These are phyloP conservation scores for Brassica nigra DNA, from an alignment of 345 rosid genomes.

Conservation along the genomic window DNA sequence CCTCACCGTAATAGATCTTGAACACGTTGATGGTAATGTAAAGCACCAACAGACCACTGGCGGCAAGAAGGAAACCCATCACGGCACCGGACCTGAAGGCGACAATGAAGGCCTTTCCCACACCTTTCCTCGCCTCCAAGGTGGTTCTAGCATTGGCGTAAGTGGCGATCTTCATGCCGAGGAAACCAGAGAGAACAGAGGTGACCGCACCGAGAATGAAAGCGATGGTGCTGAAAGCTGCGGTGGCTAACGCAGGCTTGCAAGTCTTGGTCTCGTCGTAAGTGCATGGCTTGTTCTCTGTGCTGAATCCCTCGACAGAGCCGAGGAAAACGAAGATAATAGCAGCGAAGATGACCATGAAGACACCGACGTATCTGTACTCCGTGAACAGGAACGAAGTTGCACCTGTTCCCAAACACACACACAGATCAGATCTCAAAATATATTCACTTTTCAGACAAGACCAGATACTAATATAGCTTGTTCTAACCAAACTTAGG, in stretches of 20 bases:
- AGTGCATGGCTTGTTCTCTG: slow-evolving; percentile 68
- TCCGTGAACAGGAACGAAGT: slow-evolving; percentile 68
- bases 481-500: neutral
- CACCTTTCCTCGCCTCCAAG: slow-evolving; percentile 89
- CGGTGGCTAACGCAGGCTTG: slow-evolving; percentile 88
- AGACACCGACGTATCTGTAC: slow-evolving; percentile 61
- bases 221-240: slow-evolving; percentile 73
- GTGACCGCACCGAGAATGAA: slow-evolving; percentile 78
- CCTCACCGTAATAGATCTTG: slow-evolving; percentile 68
- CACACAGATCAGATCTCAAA: slow-evolving; percentile 20
- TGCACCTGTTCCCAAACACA: slow-evolving; percentile 49
- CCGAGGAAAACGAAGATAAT: slow-evolving; percentile 69
- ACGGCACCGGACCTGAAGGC: slow-evolving; percentile 77
- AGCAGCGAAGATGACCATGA: slow-evolving; percentile 60
- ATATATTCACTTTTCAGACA: neutral
- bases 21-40: slow-evolving; percentile 62
- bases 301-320: slow-evolving; percentile 73
- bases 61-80: slow-evolving; percentile 79
- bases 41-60: slow-evolving; percentile 70
- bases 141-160: slow-evolving; percentile 93
- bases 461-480: neutral
- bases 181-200: slow-evolving; percentile 82
- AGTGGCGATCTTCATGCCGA: slow-evolving; percentile 93
- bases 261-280: slow-evolving; percentile 57
- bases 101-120: slow-evolving; percentile 75